Percentiles rank a stretch among this genome's conserved stretches.
These are phyloP conservation scores for Canavalia gladiata DNA, from an alignment of 306 rosid genomes.

Conservation along the genomic window DNA sequence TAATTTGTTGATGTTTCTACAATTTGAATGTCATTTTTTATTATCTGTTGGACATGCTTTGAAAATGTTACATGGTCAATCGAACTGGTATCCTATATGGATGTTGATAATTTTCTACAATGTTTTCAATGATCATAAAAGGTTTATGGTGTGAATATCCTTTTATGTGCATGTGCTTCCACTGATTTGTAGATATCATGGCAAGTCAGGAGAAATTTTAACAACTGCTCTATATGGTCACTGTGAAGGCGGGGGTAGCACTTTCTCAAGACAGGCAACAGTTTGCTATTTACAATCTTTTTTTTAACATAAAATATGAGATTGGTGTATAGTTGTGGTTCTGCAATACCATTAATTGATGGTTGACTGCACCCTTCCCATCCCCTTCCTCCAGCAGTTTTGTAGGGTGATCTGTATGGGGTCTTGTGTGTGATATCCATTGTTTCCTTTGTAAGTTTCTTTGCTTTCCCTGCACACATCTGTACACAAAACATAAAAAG, in stretches of 20 bases:
- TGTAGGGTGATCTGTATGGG: conserved; percentile 26
- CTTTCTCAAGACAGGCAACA: conserved; percentile 94
- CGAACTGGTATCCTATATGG: conserved; percentile 53
- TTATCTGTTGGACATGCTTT: conserved; percentile 49
- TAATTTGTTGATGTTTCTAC: conserved; percentile 35
- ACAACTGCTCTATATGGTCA: conserved; percentile 92
- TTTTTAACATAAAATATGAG: conserved; percentile 50
- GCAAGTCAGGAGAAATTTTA: conserved; percentile 89
- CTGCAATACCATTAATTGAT: conserved; percentile 53
- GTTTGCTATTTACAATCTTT: conserved; percentile 74
- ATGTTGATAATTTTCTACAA: conserved; percentile 59
- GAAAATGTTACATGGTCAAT: conserved; percentile 47
- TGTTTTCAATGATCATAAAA: conserved; percentile 61
- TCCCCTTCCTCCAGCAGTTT: conserved; percentile 21
- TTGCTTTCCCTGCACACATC: not conserved
- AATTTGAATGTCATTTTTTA: conserved; percentile 41
- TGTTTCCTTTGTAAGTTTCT: conserved; percentile 46
- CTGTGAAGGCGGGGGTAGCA: conserved; percentile 84
- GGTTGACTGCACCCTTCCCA: conserved; percentile 47
- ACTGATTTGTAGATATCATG: conserved; percentile 94
- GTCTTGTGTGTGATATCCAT: conserved; percentile 35
- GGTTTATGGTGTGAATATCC: conserved; percentile 71
- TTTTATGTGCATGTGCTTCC: conserved; percentile 91
- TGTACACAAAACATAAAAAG: not conserved
- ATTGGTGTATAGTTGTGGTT: conserved; percentile 58